These are phyloP conservation scores for Prunus kanzakura DNA, from an alignment of 306 rosid genomes.

Conservation along the genomic window DNA sequence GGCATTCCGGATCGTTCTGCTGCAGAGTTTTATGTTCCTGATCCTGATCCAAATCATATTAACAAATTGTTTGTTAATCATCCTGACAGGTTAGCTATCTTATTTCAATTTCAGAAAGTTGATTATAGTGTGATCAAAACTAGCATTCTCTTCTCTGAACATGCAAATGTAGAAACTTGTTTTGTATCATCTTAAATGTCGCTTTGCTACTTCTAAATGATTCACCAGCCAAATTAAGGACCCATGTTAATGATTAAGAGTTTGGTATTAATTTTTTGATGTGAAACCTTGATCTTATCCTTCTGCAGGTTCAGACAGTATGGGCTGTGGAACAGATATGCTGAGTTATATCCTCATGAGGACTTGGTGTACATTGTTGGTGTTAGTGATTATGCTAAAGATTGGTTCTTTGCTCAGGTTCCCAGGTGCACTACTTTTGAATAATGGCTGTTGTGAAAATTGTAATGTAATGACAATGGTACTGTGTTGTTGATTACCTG, in stretches of 20 bases:
- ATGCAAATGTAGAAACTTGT: background rate
- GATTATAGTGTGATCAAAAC: background rate
- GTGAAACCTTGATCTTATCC: background rate
- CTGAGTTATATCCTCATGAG: conserved; percentile 63
- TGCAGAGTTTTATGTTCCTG: conserved; percentile 87
- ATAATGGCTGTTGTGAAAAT: background rate
- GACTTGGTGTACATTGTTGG: conserved; percentile 82
- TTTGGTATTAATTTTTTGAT: background rate
- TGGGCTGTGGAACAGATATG: conserved; percentile 84
- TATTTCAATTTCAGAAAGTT: background rate
- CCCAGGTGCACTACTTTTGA: conserved; percentile 50
- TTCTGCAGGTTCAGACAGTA: conserved; percentile 80
- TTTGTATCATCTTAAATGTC: background rate
- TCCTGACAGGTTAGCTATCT: conserved; percentile 66
- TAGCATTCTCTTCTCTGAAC: background rate
- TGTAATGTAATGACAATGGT: background rate
- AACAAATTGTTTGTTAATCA: conserved; percentile 73
- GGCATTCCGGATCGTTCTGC: conserved; percentile 91
- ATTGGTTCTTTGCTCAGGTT: conserved; percentile 97
- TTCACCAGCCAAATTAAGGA: background rate
- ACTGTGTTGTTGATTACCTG: background rate
- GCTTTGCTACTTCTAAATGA: background rate
- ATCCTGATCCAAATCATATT: conserved; percentile 68
- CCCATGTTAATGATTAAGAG: background rate
- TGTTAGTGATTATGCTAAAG: conserved; percentile 73